Conservation (phyloP, 306 rosid genomes). For the Luffa acutangula region DNA sequence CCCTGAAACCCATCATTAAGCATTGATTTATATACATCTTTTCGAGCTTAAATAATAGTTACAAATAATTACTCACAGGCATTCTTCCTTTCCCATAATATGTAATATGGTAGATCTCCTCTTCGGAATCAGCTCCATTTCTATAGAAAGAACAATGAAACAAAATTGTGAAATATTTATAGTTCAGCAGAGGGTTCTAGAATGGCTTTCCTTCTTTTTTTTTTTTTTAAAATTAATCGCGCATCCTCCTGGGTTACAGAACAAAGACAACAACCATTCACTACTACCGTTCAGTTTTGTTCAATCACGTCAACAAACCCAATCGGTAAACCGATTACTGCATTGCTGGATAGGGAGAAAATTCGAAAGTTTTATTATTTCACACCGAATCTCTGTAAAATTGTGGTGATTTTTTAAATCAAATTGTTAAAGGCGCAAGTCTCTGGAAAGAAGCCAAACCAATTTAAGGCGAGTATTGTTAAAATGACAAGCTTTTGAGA, state of each 20-base stretch:
- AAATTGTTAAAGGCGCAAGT: not conserved
- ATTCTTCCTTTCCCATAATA: constrained; percentile 85
- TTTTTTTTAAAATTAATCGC: too few species aligned
- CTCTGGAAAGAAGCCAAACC: not conserved
- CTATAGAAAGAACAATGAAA: constrained; percentile 27
- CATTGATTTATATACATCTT: not conserved
- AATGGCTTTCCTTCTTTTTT: too few species aligned
- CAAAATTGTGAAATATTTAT: not conserved
- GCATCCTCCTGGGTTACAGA: not conserved
- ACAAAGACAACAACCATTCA: not conserved
- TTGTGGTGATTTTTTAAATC: not conserved
- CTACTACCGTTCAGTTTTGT: not conserved
- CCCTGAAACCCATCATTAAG: constrained; percentile 31
- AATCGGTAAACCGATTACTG: not conserved
- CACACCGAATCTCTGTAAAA: not conserved
- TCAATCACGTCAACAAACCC: not conserved
- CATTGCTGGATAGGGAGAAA: not conserved
- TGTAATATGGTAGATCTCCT: constrained; percentile 63
- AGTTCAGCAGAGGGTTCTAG: not conserved
- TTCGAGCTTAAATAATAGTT: not conserved
- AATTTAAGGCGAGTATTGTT: not conserved
- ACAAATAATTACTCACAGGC: constrained; percentile 44
- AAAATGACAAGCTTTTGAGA: not conserved
- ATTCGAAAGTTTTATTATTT: not conserved
- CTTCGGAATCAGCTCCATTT: constrained; percentile 77